Evolutionary conservation across 768 basidiomycete genomes (phyloP).

Genomic region (Podaxis rugospora): DNA sequence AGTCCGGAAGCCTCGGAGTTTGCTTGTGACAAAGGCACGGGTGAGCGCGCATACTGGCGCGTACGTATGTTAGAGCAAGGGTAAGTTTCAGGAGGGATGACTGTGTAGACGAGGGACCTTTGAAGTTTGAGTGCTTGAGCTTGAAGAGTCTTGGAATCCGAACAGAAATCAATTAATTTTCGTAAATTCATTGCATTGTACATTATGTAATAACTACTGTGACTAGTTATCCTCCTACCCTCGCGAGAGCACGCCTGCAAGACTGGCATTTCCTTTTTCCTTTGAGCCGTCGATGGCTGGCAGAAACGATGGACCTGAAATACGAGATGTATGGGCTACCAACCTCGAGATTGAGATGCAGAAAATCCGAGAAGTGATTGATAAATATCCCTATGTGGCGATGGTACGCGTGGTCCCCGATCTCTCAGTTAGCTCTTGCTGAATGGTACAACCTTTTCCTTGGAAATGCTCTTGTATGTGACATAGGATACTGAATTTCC

Average conservation of each 20-base stretch:
- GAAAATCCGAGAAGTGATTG: conserved; percentile 80
- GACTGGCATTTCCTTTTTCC: background rate
- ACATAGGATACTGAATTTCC: conserved; percentile 98
- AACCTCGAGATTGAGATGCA: conserved; percentile 94
- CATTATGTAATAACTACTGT: conserved; percentile 7
- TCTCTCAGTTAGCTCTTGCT: conserved; percentile 13
- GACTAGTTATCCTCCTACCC: conserved; percentile 3
- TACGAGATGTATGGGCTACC: conserved; percentile 93
- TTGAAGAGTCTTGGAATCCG: background rate
- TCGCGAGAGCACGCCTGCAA: background rate
- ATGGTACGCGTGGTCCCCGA: conserved; percentile 58
- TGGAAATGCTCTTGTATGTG: background rate
- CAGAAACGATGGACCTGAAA: conserved; percentile 26
- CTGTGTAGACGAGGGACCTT: too few relatives aligned
- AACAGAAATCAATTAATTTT: background rate
- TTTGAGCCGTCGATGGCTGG: conserved; percentile 6
- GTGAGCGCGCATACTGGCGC: too few relatives aligned
- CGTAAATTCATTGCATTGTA: background rate
- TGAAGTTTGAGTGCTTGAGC: too few relatives aligned
- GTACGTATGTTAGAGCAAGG: too few relatives aligned
- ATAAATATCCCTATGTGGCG: conserved; percentile 89
- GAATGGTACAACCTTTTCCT: conserved; percentile 18
- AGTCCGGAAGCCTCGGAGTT: too few relatives aligned
- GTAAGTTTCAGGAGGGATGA: too few relatives aligned
- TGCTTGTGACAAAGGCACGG: too few relatives aligned